A percentile compares a stretch with the other conserved stretches of the same genome.
Conservation (phyloP, 1,284 basidiomycete species). For the Pascua sp. region DNA sequence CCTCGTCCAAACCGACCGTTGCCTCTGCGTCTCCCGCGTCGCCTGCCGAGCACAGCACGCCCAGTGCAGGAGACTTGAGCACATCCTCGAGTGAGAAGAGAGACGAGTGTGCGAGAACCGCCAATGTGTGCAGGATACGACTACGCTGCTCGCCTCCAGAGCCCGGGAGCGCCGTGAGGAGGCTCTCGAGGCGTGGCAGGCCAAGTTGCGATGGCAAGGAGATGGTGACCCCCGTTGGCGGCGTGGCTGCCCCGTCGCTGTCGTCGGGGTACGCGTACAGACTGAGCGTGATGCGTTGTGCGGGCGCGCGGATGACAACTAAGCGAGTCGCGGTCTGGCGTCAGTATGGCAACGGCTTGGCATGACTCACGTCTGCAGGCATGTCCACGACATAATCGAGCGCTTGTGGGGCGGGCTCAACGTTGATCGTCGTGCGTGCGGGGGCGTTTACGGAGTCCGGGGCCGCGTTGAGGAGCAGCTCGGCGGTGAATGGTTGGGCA, state of each 20-base stretch:
- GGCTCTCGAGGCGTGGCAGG: neutral
- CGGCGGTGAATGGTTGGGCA: constrained; percentile 6
- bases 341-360: neutral
- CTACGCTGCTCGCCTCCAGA: neutral
- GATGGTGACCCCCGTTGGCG: neutral
- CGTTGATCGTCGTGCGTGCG: neutral
- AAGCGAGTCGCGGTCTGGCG: constrained; percentile 12
- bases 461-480: constrained; percentile 11
- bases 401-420: constrained; percentile 3
- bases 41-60: neutral
- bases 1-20: neutral
- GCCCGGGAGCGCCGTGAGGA: constrained; percentile 1
- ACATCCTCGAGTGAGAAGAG: neutral
- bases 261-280: constrained; percentile 6
- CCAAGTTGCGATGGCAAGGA: neutral
- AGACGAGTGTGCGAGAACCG: neutral
- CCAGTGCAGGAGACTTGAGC: neutral
- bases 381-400: constrained; percentile 12
- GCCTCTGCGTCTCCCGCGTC: neutral
- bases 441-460: constrained; percentile 13
- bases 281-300: constrained; percentile 6
- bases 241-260: neutral
- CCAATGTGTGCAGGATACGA: neutral
- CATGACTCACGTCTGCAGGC: constrained; percentile 6
- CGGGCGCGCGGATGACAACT: constrained; percentile 9